A percentile compares a stretch with the other conserved stretches of the same genome.
Evolutionary conservation across 352 stramenopile species (phyloP).

Genomic region (Aphanomyces invadans): DNA sequence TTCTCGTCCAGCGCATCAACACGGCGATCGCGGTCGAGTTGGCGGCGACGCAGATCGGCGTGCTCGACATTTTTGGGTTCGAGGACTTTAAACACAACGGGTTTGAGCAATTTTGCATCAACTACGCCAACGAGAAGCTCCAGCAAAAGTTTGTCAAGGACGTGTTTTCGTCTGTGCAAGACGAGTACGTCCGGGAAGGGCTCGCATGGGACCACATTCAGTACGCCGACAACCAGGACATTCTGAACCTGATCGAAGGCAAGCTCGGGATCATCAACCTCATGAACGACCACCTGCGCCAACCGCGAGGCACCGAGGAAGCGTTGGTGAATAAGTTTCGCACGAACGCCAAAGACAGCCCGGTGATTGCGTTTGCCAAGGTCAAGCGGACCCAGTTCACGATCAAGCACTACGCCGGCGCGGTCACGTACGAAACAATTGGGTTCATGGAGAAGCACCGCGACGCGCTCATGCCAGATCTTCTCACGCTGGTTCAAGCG

Average conservation of each 20-base stretch:
- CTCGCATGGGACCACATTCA: slow-evolving; percentile 98
- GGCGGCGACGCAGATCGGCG: slow-evolving; percentile 85
- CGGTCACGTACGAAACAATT: slow-evolving; percentile 90
- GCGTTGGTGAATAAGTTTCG: slow-evolving; percentile 83
- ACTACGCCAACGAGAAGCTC: slow-evolving; percentile 89
- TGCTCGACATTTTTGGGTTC: slow-evolving; percentile 99
- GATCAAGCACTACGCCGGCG: slow-evolving; percentile 93
- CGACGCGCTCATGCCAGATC: slow-evolving; percentile 91
- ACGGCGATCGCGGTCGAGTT: slow-evolving; percentile 73
- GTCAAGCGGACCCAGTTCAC: slow-evolving; percentile 90
- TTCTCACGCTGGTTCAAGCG: slow-evolving; percentile 83
- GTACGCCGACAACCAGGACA: slow-evolving; percentile 98
- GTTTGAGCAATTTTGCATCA: slow-evolving; percentile 91
- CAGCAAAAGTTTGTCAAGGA: slow-evolving; percentile 91
- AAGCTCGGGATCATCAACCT: slow-evolving; percentile 83
- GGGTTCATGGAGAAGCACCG: slow-evolving; percentile 97
- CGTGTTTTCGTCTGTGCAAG: slow-evolving; percentile 97
- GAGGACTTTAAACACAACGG: slow-evolving; percentile 94
- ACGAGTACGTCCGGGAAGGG: slow-evolving; percentile 96
- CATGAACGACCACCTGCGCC: slow-evolving; percentile 84
- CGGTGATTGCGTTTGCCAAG: slow-evolving; percentile 79
- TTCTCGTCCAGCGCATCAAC: slow-evolving; percentile 92
- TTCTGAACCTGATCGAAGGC: slow-evolving; percentile 94
- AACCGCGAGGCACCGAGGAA: slow-evolving; percentile 79
- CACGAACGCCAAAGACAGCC: slow-evolving; percentile 59